Percentiles rank a stretch among this genome's conserved stretches.
These are phyloP conservation scores for Blastobotrys peoriensis DNA, from an alignment of 805 yeast species.

Conservation along the genomic window DNA sequence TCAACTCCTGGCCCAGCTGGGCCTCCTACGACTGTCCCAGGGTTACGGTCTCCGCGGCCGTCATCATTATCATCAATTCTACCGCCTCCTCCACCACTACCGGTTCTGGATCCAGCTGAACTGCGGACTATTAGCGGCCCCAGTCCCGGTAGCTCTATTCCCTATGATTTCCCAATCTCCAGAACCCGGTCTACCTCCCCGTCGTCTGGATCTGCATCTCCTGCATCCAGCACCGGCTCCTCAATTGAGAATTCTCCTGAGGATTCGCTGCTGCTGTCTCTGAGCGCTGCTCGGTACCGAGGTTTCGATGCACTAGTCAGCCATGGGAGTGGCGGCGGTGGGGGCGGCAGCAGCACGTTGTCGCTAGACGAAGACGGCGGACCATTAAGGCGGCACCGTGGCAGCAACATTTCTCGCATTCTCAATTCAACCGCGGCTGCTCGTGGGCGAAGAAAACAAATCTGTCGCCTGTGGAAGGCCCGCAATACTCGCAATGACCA, in stretches of 20 bases:
- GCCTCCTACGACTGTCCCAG: background rate
- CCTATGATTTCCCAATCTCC: background rate
- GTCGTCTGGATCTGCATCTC: background rate
- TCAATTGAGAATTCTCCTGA: background rate
- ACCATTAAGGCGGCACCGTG: background rate
- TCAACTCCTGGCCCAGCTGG: background rate
- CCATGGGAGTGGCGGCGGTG: too few species aligned
- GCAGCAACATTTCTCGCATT: background rate
- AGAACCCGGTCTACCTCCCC: background rate
- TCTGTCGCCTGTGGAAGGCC: constrained; percentile 44
- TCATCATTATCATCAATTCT: too few species aligned
- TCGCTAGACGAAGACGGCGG: background rate
- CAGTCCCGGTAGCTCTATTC: background rate
- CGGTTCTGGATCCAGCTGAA: background rate
- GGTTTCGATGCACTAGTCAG: background rate
- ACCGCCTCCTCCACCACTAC: too few species aligned
- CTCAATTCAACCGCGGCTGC: background rate
- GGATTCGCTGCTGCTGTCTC: background rate
- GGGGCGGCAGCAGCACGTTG: too few species aligned
- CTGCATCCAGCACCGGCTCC: background rate
- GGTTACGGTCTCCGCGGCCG: background rate
- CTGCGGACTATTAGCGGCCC: background rate
- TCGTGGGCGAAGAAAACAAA: background rate
- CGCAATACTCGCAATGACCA: constrained; percentile 71
- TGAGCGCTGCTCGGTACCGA: background rate